These are phyloP conservation scores for Diplocarpon mali DNA, from an alignment of 2,329 filamentous ascomycete genomes.

Conservation along the genomic window DNA sequence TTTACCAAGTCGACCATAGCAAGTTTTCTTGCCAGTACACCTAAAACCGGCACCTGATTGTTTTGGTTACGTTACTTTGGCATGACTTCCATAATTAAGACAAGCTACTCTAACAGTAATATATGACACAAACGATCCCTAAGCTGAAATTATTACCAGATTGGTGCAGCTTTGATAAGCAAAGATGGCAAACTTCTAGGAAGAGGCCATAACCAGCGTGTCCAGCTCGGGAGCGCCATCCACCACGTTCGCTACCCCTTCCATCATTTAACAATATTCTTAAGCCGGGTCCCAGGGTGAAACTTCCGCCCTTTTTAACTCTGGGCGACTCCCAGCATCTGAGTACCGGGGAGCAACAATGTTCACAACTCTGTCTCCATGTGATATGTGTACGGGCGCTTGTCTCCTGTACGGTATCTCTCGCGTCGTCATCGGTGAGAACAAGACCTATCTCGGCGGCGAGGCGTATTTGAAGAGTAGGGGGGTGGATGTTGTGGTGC, in stretches of 20 bases:
- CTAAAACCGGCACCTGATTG: too few relatives aligned
- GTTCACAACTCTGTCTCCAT: constrained; percentile 72
- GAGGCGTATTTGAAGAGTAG: constrained; percentile 57
- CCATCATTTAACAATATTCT: too few relatives aligned
- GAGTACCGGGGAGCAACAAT: constrained; percentile 65
- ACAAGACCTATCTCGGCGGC: constrained; percentile 62
- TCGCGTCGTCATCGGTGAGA: constrained; percentile 68
- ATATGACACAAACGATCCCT: too few relatives aligned
- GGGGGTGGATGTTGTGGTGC: constrained; percentile 62
- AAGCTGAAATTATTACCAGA: constrained; percentile 26
- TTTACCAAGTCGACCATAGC: too few relatives aligned
- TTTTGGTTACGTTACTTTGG: too few relatives aligned
- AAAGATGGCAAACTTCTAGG: constrained; percentile 60
- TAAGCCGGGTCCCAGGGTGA: constrained; percentile 44
- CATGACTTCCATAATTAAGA: too few relatives aligned
- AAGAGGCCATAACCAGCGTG: constrained; percentile 63
- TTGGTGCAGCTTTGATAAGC: constrained; percentile 50
- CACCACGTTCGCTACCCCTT: constrained; percentile 47
- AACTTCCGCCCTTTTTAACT: constrained; percentile 64
- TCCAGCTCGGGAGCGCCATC: constrained; percentile 60
- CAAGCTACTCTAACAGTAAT: too few relatives aligned
- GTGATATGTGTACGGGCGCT: constrained; percentile 70
- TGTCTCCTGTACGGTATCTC: constrained; percentile 66
- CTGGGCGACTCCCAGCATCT: constrained; percentile 58
- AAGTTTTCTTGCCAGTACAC: too few relatives aligned